These are phyloP conservation scores for Vitis hybrid DNA, from an alignment of 177 flowering plant species.

Conservation along the genomic window DNA sequence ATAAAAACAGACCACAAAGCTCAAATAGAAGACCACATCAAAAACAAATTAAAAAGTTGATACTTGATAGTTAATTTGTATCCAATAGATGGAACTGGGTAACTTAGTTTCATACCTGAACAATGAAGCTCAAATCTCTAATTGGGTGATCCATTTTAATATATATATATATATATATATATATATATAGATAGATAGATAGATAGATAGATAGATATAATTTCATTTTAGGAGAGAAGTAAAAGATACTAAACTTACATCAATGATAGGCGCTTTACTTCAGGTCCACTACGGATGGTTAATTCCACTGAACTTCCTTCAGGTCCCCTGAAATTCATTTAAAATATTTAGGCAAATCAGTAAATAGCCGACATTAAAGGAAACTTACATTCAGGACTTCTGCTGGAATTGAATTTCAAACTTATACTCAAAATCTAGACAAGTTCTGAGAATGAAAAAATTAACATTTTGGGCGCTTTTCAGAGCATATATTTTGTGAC, in stretches of 20 bases:
- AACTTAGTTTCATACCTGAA: neutral
- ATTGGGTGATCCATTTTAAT: too few relatives aligned
- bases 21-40: neutral
- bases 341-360: constrained; percentile 8
- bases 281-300: constrained; percentile 66
- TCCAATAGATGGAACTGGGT: neutral
- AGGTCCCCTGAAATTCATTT: constrained; percentile 67
- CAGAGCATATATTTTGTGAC: neutral
- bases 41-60: neutral
- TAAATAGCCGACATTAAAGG: neutral
- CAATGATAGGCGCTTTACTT: constrained; percentile 56
- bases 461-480: neutral
- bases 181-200: too few relatives aligned
- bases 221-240: neutral
- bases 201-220: neutral
- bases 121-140: neutral
- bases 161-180: too few relatives aligned
- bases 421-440: neutral
- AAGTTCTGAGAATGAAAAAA: too few relatives aligned
- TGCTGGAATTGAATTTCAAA: neutral
- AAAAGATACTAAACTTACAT: constrained; percentile 49
- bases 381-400: neutral
- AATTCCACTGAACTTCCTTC: constrained; percentile 83
- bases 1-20: neutral
- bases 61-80: too few relatives aligned